Evolutionary conservation across 176 grass and related monocot species (phyloP), one percentile per base, ranked within the genome.

Genomic region (Olyra latifolia): DNA sequence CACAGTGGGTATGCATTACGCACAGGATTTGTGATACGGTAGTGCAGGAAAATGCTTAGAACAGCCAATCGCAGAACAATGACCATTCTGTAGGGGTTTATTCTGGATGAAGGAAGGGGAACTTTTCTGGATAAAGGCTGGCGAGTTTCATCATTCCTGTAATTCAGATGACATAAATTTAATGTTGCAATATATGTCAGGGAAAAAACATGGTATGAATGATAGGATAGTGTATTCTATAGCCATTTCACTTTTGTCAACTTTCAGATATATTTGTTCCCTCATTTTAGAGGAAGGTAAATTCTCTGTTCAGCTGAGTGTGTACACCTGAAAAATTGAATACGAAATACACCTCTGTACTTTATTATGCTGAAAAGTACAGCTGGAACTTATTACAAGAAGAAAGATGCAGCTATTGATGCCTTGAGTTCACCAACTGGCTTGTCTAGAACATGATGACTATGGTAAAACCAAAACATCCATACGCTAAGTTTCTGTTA

Each of bases 41-140:
- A 99, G 76, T 99, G 97, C 42, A 99, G 67, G 84, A 99, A 99
- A 55, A 99, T 93, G 82, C 88, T 81, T 71, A 99, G 87, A 71
- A 99, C 94, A 88, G 93, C 38, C 79, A 99, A 88, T 12, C 97
- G 97, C 28, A 99, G 55, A 63, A 95, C 68, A 89, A 99, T 99
- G 69, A 99, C 97, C 97, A 99, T 99, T 73, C 97, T 92, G 87
- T 99, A 99, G 14, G 97, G 97, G 61, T 99, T 99, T 72, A 99
- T 99, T 48, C 84, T 89, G 61, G 97, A 99, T 56, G 97, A 99
- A 78, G 97, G 84, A 80, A 99, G 73, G 29, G 97, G 84, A 28
- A 99, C 97, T 85, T 99, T 99, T 62, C 97, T 92, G 49, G 97
- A 99, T 42, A 99, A 90, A 54, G 97, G 97, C 76, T 99, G 97